Base-by-base conservation (phyloP, 2,329 filamentous ascomycete species). In the Pyrenophora tritici-repentis region DNA sequence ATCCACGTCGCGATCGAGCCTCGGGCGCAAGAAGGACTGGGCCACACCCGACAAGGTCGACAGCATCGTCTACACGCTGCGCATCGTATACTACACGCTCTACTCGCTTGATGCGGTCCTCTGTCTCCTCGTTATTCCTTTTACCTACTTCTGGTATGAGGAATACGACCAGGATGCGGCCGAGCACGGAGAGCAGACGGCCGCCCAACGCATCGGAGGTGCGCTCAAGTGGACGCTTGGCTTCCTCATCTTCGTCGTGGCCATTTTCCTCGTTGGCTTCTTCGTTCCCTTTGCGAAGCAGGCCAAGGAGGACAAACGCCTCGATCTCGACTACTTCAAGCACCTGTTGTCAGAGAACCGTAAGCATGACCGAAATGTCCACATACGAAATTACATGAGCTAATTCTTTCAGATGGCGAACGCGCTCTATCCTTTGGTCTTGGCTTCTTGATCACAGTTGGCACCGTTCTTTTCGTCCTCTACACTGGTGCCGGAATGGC, bases 91-190 rank as follows among this genome's bases (percentile, higher is more conserved):
- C 77, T 97, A 97, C 75, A 82, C 86, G 0, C 82, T 99, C 0
- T 99, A 97, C 78, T 94, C 90, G 63, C 79, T 97, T 61, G 94
- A 99, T 73, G 90, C 91, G 1, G 72, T 97, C 5, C 83, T 99
- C 9, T 99, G 94, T 68, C 80, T 99, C 38, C 73, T 97, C 14
- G 83, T 96, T 37, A 88, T 97, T 16, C 94, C 94, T 0, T 99
- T 99, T 70, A 88, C 92, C 40, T 99, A 99, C 78, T 99, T 99
- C 73, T 97, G 89, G 86, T 94, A 96, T 68, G 94, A 99, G 73
- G 94, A 97, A 74, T 96, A 96, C 61, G 93, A 97, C 66, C 91
- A 97, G 75, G 87, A 93, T 16, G 91, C 91, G 55, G 83, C 87
- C 29, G 90, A 96, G 65, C 84, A 90, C 54, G 89, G 90, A 26